A percentile compares a stretch with the other conserved stretches of the same genome.
phyloP scores from a whole-genome alignment of 805 yeast species.

The Scheffersomyces ergatensis region DNA sequence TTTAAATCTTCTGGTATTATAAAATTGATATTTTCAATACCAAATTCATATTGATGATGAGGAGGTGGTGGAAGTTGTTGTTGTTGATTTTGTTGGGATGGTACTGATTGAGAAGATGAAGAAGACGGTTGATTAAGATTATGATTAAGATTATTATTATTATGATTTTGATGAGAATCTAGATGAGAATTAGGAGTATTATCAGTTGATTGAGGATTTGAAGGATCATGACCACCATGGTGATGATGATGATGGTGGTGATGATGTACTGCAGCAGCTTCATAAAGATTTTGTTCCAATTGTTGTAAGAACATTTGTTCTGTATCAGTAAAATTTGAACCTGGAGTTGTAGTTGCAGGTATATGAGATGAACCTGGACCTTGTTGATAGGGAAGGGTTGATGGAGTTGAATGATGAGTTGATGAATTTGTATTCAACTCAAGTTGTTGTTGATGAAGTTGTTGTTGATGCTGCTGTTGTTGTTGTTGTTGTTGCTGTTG shows the following conservation, averaged over 20 bases:
- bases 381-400: conserved; percentile 1
- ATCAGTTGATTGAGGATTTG: conserved; percentile 2
- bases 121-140: neutral
- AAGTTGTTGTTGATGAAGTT: neutral
- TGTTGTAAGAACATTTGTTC: conserved; percentile 27
- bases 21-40: conserved; percentile 21
- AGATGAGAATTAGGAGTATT: conserved; percentile 1
- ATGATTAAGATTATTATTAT: conserved; percentile 1
- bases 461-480: neutral
- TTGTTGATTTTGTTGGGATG: neutral
- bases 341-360: neutral
- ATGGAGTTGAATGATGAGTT: neutral
- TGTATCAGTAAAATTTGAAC: conserved; percentile 17
- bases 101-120: neutral
- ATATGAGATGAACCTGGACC: conserved; percentile 1
- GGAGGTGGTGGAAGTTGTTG: conserved; percentile 6
- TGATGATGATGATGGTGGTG: conserved; percentile 4
- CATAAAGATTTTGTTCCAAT: conserved; percentile 27
- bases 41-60: conserved; percentile 17
- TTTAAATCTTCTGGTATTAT: conserved; percentile 19
- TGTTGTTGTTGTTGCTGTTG: neutral
- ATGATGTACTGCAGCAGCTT: conserved; percentile 6
- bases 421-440: neutral
- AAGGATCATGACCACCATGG: conserved; percentile 1
- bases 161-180: neutral